Evolutionary conservation across 495 filamentous ascomycete genomes (phyloP).

Genomic region (Sordaria brevicollis): DNA sequence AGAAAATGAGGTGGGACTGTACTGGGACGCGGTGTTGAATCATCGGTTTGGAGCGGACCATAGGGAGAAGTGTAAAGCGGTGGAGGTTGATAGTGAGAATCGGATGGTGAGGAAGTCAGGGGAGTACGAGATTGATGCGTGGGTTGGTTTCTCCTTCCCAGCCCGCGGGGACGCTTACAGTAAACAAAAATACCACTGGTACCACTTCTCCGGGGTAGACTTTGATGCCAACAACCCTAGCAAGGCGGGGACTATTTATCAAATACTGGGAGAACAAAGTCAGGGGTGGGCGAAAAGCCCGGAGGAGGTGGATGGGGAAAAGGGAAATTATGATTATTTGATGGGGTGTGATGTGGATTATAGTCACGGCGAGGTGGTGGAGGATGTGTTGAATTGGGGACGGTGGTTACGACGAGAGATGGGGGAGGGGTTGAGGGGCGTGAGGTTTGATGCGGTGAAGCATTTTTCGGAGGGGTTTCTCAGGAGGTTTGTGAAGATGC

Average conservation of each 20-base stretch:
- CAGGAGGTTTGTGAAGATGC: conserved; percentile 43
- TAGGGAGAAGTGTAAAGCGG: conserved; percentile 46
- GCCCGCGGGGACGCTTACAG: conserved; percentile 51
- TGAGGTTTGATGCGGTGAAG: conserved; percentile 66
- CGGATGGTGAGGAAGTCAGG: conserved; percentile 46
- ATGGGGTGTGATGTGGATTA: conserved; percentile 62
- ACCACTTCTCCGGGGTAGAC: conserved; percentile 63
- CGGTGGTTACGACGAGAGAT: conserved; percentile 57
- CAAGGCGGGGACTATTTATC: conserved; percentile 49
- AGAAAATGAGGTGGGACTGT: conserved; percentile 45
- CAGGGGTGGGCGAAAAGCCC: conserved; percentile 49
- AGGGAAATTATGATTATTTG: conserved; percentile 54
- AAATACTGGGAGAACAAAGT: conserved; percentile 47
- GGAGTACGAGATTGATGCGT: conserved; percentile 54
- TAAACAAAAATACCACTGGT: conserved; percentile 53
- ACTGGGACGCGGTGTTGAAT: conserved; percentile 70
- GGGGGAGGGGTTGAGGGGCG: conserved; percentile 46
- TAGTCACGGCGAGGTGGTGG: conserved; percentile 50
- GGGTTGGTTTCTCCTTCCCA: conserved; percentile 58
- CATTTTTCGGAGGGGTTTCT: conserved; percentile 61
- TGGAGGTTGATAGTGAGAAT: conserved; percentile 53
- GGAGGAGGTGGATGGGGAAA: conserved; percentile 48
- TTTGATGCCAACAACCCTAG: conserved; percentile 48
- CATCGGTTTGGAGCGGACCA: conserved; percentile 64
- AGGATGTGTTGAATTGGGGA: conserved; percentile 58